These are phyloP conservation scores for Cryptosporidium parvum DNA, from an alignment of 169 alveolate genomes.

Conservation along the genomic window DNA sequence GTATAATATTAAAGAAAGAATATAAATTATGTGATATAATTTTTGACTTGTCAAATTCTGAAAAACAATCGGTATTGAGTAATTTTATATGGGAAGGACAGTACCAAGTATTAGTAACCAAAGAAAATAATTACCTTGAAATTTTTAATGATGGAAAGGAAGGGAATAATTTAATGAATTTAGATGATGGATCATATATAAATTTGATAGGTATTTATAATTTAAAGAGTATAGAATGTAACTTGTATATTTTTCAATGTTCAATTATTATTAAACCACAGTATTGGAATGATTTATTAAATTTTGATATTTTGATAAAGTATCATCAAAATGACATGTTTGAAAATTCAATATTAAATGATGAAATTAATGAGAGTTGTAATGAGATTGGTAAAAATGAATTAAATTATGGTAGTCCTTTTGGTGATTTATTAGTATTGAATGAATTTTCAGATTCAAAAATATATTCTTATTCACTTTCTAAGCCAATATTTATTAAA, in stretches of 20 bases:
- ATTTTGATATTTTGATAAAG: slow-evolving; percentile 24
- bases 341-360: not conserved
- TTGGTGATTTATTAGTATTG: not conserved
- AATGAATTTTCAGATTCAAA: slow-evolving; percentile 14
- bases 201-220: slow-evolving; percentile 4
- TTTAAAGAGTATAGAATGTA: slow-evolving; percentile 4
- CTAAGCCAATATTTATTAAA: slow-evolving; percentile 54
- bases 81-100: slow-evolving; percentile 76
- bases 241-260: slow-evolving; percentile 39
- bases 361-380: not conserved
- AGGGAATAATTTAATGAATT: slow-evolving; percentile 1
- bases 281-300: slow-evolving; percentile 59
- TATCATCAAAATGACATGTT: not conserved
- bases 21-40: slow-evolving; percentile 44
- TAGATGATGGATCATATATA: slow-evolving; percentile 66
- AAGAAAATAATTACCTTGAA: slow-evolving; percentile 9
- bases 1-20: slow-evolving; percentile 33
- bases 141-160: slow-evolving; percentile 31
- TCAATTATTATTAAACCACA: slow-evolving; percentile 71
- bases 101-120: slow-evolving; percentile 34
- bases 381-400: not conserved
- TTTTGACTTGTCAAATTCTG: slow-evolving; percentile 59
- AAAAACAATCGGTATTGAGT: slow-evolving; percentile 65
- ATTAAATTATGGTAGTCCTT: not conserved
- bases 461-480: slow-evolving; percentile 1